A percentile compares a stretch with the other conserved stretches of the same genome.
phyloP scores from a whole-genome alignment of 345 rosid genomes.

The Raphanus raphanistrum region DNA sequence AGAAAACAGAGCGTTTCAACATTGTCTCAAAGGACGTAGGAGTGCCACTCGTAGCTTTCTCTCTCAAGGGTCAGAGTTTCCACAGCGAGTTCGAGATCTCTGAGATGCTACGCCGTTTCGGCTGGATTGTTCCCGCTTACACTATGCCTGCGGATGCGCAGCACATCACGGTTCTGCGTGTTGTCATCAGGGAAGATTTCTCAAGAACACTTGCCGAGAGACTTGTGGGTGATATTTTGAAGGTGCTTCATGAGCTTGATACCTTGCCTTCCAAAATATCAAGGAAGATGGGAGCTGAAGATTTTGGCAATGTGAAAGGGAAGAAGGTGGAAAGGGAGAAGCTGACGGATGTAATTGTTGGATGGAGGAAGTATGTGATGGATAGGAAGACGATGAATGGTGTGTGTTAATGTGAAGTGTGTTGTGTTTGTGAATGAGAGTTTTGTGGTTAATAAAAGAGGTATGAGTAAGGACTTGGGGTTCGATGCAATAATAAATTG shows the following conservation, averaged over 20 bases:
- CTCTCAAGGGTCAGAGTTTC: slow-evolving; percentile 64
- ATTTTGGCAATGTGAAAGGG: slow-evolving; percentile 12
- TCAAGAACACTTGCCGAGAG: not conserved
- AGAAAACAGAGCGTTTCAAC: not conserved
- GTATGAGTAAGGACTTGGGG: not conserved
- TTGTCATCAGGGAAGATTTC: slow-evolving; percentile 33
- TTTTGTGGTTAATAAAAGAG: too few species aligned
- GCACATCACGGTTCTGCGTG: not conserved
- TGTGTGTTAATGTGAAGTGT: slow-evolving; percentile 35
- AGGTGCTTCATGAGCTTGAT: not conserved
- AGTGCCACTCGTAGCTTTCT: slow-evolving; percentile 51
- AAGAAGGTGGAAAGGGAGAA: slow-evolving; percentile 49
- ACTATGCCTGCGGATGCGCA: not conserved
- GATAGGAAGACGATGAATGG: slow-evolving; percentile 48
- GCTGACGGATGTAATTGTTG: slow-evolving; percentile 51
- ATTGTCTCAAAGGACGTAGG: not conserved
- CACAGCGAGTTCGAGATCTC: slow-evolving; percentile 82
- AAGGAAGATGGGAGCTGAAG: slow-evolving; percentile 28
- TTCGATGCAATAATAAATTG: not conserved
- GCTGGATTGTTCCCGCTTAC: slow-evolving; percentile 70
- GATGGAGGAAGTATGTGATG: slow-evolving; percentile 58
- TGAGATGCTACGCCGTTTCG: slow-evolving; percentile 74
- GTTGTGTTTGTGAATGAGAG: not conserved
- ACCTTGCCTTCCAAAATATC: not conserved
- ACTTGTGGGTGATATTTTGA: not conserved